phyloP scores from a whole-genome alignment of 2,329 filamentous ascomycete genomes.

The Penicillium olsonii region DNA sequence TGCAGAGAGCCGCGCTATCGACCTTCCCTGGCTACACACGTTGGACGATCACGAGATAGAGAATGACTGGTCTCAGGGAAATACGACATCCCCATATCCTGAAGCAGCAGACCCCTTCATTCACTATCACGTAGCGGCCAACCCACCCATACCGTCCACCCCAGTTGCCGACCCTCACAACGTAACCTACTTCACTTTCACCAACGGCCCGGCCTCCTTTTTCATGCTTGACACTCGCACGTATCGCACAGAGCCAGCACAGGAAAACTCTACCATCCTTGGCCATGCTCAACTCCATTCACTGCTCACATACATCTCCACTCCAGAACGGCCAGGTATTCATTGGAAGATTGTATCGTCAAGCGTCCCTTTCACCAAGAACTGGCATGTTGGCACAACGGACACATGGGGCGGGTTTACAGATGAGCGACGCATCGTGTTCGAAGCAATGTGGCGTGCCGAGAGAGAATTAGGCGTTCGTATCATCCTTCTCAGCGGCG shows the following conservation, averaged over 20 bases:
- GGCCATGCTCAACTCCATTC: conserved; percentile 76
- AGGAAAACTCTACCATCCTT: conserved; percentile 78
- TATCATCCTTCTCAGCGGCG: conserved; percentile 82
- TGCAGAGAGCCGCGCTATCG: conserved; percentile 62
- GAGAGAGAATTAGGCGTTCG: conserved; percentile 70
- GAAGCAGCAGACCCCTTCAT: conserved; percentile 81
- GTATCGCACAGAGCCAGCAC: conserved; percentile 64
- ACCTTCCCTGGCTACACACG: conserved; percentile 94
- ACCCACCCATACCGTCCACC: conserved; percentile 65
- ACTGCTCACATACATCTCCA: conserved; percentile 73
- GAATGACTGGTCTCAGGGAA: conserved; percentile 82
- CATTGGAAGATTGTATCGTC: conserved; percentile 93
- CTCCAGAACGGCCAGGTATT: conserved; percentile 72
- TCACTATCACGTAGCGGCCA: conserved; percentile 80
- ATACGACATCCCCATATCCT: conserved; percentile 76
- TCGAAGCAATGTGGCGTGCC: conserved; percentile 91
- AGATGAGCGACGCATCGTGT: conserved; percentile 71
- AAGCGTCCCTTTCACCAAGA: conserved; percentile 94
- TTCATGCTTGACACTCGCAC: conserved; percentile 92
- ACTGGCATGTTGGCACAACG: conserved; percentile 83
- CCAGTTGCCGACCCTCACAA: conserved; percentile 57
- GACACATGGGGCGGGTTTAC: conserved; percentile 97
- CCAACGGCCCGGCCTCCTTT: conserved; percentile 86
- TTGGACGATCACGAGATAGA: conserved; percentile 95
- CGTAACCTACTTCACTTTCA: conserved; percentile 85